Evolutionary conservation across 768 basidiomycete genomes (phyloP), one percentile per base, ranked within the genome.

Genomic region (Suillus alpinus): DNA sequence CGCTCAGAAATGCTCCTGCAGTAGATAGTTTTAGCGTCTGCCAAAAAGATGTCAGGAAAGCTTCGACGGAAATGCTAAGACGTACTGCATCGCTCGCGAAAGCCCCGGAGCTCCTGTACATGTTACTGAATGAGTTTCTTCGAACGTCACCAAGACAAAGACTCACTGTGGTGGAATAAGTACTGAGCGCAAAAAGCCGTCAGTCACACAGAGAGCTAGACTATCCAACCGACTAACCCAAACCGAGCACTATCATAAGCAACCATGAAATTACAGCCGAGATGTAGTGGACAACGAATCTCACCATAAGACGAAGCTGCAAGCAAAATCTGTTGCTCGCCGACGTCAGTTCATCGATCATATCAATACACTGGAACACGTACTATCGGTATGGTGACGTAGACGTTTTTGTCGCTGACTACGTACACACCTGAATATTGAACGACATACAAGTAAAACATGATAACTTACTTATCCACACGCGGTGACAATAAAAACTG

Each of bases 401-500:
- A 59, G 26, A 52, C 13, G 13, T 59, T 59, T 37, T 12, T 57
- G 23, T 14, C 10, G 20, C 58, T 58, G n/a, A 59, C 58, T 59
- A 5, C 20, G 10, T 50, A 18, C 8, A 26, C 16, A 16, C 2
- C 7, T 52, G 16, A 26, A 29, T 58, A 20, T 57, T 3, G 12
- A 7, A 14, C 18, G 36, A 29, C 16, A 14, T 9, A 39, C 12
- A 57, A 23, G 6, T n/a, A 23, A 29, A 1, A 14, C 3, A n/a
- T 31, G 12, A 23, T 7, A 9, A 59, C 56, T 20, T 34, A 59
- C 56, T 58, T 59, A 59, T 59, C 59, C 59, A 59, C 26, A 59
- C 59, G 23, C 56, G 59, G 13, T 59, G 59, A 31, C 59, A 36
- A 56, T 59, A 59, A 31, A 59, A 59, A 36, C 59, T 59, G 50